Evolutionary conservation across 768 basidiomycete genomes (phyloP).

Genomic region (Termitomyces sp.): DNA sequence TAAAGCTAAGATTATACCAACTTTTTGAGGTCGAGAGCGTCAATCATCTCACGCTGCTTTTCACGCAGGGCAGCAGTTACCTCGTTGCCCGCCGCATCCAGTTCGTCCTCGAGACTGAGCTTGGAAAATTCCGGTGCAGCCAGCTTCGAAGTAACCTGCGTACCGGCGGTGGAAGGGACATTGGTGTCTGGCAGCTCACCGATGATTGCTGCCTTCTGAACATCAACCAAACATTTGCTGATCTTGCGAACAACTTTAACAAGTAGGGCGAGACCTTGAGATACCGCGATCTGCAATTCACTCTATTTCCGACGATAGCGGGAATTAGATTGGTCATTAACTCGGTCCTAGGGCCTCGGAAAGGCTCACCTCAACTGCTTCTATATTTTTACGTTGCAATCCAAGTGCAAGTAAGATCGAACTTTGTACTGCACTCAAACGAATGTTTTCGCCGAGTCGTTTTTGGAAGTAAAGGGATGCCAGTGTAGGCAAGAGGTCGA

Average conservation of each 20-base stretch:
- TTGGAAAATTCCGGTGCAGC: constrained; percentile 40
- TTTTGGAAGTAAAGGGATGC: constrained; percentile 83
- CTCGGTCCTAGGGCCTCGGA: neutral
- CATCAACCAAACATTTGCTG: constrained; percentile 63
- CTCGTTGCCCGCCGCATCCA: constrained; percentile 74
- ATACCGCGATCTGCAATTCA: constrained; percentile 80
- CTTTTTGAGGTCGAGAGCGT: constrained; percentile 83
- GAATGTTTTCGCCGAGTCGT: constrained; percentile 57
- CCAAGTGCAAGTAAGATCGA: constrained; percentile 88
- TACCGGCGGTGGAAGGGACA: constrained; percentile 13
- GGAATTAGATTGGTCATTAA: neutral
- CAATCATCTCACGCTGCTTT: constrained; percentile 83
- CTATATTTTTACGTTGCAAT: constrained; percentile 82
- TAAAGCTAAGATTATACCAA: constrained; percentile 35
- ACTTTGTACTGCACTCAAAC: constrained; percentile 83
- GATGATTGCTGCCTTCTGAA: constrained; percentile 75
- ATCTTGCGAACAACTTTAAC: constrained; percentile 87
- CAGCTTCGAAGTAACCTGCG: constrained; percentile 9
- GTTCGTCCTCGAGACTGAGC: constrained; percentile 53
- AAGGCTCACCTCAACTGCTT: constrained; percentile 73
- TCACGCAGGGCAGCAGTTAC: constrained; percentile 61
- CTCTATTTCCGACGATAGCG: constrained; percentile 30
- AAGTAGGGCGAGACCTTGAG: constrained; percentile 86
- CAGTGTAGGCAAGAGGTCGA: constrained; percentile 83
- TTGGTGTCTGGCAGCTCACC: constrained; percentile 43